Percentiles rank a stretch among this genome's conserved stretches.
Conservation (phyloP, 2,329 filamentous ascomycete species). For the Hypoxylon sp. region DNA sequence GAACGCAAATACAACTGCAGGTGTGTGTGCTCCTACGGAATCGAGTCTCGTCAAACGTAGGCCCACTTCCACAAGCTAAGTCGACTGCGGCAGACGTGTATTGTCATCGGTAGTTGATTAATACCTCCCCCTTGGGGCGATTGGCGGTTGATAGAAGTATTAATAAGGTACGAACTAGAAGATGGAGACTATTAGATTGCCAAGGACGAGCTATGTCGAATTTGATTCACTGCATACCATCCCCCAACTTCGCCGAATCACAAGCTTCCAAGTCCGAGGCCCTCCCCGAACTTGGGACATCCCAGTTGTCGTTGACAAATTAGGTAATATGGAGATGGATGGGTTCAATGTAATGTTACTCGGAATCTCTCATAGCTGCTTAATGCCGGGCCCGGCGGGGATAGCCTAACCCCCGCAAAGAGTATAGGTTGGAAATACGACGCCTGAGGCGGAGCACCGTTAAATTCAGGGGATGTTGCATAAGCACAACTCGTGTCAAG, state of each 20-base stretch:
- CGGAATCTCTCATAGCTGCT: constrained; percentile 8
- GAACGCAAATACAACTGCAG: neutral
- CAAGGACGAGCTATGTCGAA: constrained; percentile 22
- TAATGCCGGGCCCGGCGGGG: neutral
- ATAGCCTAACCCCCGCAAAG: constrained; percentile 14
- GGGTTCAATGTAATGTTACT: constrained; percentile 8
- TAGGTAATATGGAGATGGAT: constrained; percentile 7
- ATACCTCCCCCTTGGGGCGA: constrained; percentile 16
- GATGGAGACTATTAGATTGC: constrained; percentile 20
- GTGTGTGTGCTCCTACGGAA: neutral
- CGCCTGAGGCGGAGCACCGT: constrained; percentile 34
- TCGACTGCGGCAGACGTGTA: constrained; percentile 14
- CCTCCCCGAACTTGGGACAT: constrained; percentile 5
- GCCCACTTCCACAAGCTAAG: constrained; percentile 2
- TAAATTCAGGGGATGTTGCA: constrained; percentile 26
- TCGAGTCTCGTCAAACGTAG: neutral
- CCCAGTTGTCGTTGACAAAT: constrained; percentile 7
- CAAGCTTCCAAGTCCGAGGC: neutral
- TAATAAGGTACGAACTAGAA: constrained; percentile 31
- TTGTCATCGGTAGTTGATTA: constrained; percentile 17
- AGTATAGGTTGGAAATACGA: constrained; percentile 30
- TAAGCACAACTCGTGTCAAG: constrained; percentile 15
- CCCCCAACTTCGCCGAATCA: constrained; percentile 7
- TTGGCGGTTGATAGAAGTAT: constrained; percentile 30
- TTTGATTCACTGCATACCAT: constrained; percentile 31